Evolutionary conservation across 768 basidiomycete genomes (phyloP).

Genomic region (Trametes sanguinea): DNA sequence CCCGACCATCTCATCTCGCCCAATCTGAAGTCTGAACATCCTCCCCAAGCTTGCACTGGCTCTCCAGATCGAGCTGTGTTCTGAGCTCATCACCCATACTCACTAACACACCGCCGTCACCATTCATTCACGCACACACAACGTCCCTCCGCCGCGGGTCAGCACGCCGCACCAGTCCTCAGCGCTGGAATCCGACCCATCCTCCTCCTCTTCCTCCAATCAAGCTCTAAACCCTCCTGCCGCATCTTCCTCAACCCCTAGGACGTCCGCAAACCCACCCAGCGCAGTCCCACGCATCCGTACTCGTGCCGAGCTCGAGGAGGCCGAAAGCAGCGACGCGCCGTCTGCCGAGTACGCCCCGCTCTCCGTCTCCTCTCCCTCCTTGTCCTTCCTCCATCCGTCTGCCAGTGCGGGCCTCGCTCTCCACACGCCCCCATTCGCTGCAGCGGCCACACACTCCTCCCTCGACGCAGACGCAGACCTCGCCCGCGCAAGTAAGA

Average conservation of each 20-base stretch:
- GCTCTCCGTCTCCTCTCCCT: constrained; percentile 27
- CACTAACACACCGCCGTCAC: constrained; percentile 35
- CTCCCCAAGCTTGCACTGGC: background rate
- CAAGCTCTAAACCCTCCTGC: constrained; percentile 25
- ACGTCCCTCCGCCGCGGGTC: constrained; percentile 58
- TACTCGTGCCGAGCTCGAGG: constrained; percentile 62
- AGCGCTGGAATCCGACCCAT: constrained; percentile 43
- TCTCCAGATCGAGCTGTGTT: constrained; percentile 13
- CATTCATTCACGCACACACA: constrained; percentile 70
- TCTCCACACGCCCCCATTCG: constrained; percentile 9
- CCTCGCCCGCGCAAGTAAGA: constrained; percentile 28
- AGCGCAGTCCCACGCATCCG: constrained; percentile 65
- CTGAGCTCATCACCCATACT: constrained; percentile 8
- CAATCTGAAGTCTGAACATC: background rate
- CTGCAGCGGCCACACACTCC: background rate
- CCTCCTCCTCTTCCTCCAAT: background rate
- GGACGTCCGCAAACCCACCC: constrained; percentile 5
- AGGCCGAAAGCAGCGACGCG: constrained; percentile 35
- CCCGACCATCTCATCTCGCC: constrained; percentile 9
- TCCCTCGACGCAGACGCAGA: constrained; percentile 25
- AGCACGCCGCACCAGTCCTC: constrained; percentile 42
- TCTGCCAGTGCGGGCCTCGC: constrained; percentile 19
- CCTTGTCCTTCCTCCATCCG: constrained; percentile 33
- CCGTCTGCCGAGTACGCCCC: constrained; percentile 17
- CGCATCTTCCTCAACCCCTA: constrained; percentile 10